Evolutionary conservation across 768 basidiomycete species (phyloP).

Genomic region (Boletus vermiculosoides): DNA sequence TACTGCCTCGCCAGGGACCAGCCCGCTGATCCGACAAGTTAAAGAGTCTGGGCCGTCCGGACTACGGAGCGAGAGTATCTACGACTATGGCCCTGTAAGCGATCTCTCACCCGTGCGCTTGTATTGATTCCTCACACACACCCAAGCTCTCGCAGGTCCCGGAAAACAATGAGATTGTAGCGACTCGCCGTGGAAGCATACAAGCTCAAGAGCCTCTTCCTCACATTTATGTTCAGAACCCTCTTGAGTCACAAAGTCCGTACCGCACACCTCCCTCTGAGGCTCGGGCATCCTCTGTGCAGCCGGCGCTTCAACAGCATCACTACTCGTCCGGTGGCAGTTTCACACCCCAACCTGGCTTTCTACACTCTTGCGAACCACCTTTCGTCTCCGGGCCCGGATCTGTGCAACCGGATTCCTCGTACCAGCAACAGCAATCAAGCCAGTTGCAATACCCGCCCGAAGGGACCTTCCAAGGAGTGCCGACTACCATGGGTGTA

Average conservation of each 20-base stretch:
- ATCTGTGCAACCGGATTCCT: conserved; percentile 7
- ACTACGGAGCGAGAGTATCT: conserved; percentile 27
- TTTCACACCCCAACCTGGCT: conserved; percentile 15
- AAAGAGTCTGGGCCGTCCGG: conserved; percentile 23
- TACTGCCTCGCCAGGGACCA: conserved; percentile 42
- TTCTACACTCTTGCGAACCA: conserved; percentile 14
- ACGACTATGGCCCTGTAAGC: conserved; percentile 28
- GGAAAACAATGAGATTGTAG: conserved; percentile 19
- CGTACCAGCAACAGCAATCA: conserved; percentile 15
- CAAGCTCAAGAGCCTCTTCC: conserved; percentile 20
- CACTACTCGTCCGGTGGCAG: conserved; percentile 15
- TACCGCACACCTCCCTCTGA: conserved; percentile 23
- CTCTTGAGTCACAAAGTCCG: conserved; percentile 12
- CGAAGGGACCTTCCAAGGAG: conserved; percentile 16
- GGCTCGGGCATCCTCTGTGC: conserved; percentile 12
- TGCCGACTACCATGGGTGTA: conserved; percentile 12
- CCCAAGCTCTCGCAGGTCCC: conserved; percentile 24
- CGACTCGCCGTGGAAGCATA: conserved; percentile 29
- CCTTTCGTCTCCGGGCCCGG: conserved; percentile 17
- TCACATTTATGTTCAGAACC: conserved; percentile 24
- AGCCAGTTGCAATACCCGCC: conserved; percentile 21
- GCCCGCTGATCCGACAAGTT: conserved; percentile 29
- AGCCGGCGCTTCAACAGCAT: conserved; percentile 16
- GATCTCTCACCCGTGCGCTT: background rate
- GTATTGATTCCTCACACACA: background rate